phyloP scores from a whole-genome alignment of 306 rosid genomes.

The Dicorynia guianensis region DNA sequence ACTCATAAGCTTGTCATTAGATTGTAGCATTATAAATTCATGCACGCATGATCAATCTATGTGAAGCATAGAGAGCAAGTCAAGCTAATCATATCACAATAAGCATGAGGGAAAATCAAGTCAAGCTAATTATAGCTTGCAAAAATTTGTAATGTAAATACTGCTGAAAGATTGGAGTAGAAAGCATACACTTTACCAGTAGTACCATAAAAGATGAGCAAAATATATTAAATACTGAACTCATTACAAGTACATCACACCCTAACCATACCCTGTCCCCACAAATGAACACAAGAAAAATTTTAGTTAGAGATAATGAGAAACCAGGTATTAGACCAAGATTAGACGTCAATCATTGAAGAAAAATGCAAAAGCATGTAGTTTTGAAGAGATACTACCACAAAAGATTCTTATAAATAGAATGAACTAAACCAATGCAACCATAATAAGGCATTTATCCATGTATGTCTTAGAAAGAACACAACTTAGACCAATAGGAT shows the following conservation, averaged over 20 bases:
- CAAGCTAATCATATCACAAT: slow-evolving; percentile 10
- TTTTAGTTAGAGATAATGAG: not conserved
- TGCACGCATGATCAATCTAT: slow-evolving; percentile 15
- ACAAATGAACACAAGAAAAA: not conserved
- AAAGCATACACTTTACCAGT: no score
- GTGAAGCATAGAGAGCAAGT: not conserved
- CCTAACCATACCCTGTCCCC: no score
- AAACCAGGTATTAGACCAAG: not conserved
- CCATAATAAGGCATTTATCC: slow-evolving; percentile 11
- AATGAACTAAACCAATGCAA: not conserved
- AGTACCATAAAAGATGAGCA: no score
- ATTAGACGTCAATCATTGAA: not conserved
- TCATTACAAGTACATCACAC: no score
- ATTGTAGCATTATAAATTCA: slow-evolving; percentile 28
- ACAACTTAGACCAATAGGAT: slow-evolving; percentile 10
- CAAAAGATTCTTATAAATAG: slow-evolving; percentile 5
- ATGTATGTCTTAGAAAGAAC: slow-evolving; percentile 9
- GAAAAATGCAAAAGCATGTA: not conserved
- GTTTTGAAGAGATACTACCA: slow-evolving; percentile 9
- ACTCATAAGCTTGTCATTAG: slow-evolving; percentile 25
- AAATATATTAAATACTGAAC: no score
- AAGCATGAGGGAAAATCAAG: slow-evolving; percentile 11
- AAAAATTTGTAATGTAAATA: no score
- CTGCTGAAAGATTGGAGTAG: no score
- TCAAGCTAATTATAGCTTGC: no score